phyloP scores from a whole-genome alignment of 768 basidiomycete species.

The Mrakia blollopis region DNA sequence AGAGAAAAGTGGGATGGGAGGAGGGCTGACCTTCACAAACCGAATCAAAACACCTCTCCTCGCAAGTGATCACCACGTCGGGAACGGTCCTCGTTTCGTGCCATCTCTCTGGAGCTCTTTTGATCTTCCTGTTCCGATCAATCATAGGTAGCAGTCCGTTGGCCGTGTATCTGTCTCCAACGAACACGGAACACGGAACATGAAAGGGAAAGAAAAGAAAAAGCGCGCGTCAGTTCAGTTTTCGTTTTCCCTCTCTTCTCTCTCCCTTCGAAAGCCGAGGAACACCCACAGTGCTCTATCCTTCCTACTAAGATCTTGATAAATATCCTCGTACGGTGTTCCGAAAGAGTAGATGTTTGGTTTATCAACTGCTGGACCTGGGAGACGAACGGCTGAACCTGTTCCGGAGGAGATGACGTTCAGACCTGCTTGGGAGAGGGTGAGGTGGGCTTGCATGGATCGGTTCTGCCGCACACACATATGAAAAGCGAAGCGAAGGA shows the following conservation, averaged over 20 bases:
- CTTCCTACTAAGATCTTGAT: slow-evolving; percentile 77
- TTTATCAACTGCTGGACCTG: slow-evolving; percentile 92
- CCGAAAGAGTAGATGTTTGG: slow-evolving; percentile 97
- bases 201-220: neutral
- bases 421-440: slow-evolving; percentile 57
- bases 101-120: slow-evolving; percentile 92
- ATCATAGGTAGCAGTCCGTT: slow-evolving; percentile 95
- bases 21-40: slow-evolving; percentile 81
- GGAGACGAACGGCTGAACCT: slow-evolving; percentile 91
- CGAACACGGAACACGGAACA: neutral
- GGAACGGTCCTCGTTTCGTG: slow-evolving; percentile 82
- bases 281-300: slow-evolving; percentile 71
- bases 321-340: slow-evolving; percentile 93
- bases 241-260: neutral
- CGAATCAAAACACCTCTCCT: slow-evolving; percentile 96
- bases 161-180: slow-evolving; percentile 83
- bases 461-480: no score
- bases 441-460: slow-evolving; percentile 88
- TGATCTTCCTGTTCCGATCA: slow-evolving; percentile 87
- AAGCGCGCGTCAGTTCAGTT: neutral
- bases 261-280: neutral
- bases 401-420: slow-evolving; percentile 92
- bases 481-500: no score
- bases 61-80: slow-evolving; percentile 98
- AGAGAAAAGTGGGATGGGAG: neutral